phyloP scores from a whole-genome alignment of 225 moss, liverwort and hornwort genomes.

The Thuidium tamariscinum region DNA sequence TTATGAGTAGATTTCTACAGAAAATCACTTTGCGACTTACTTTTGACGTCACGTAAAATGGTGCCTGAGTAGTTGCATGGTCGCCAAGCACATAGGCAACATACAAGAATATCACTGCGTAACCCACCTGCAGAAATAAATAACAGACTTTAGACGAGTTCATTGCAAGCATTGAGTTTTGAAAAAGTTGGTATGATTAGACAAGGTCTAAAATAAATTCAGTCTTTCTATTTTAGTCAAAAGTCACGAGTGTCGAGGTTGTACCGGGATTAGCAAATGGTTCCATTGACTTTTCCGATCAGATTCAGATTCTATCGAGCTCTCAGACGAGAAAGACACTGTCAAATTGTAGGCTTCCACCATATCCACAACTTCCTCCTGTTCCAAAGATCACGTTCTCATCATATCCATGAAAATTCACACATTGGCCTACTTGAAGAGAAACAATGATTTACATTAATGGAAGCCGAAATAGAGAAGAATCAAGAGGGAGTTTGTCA shows the following conservation, averaged over 20 bases:
- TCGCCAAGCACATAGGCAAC: constrained; percentile 65
- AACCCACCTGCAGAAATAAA: constrained; percentile 52
- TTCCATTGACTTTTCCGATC: constrained; percentile 53
- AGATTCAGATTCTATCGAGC: constrained; percentile 65
- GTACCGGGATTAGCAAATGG: constrained; percentile 54
- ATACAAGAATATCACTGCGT: constrained; percentile 64
- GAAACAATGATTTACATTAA: neutral
- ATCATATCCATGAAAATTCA: neutral
- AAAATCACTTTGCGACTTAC: constrained; percentile 19
- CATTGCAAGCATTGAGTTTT: neutral
- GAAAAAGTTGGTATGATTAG: neutral
- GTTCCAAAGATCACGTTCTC: constrained; percentile 11
- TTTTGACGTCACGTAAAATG: constrained; percentile 74
- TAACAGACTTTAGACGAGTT: neutral
- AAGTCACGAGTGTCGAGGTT: neutral
- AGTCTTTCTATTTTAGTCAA: neutral
- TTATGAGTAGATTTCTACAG: neutral
- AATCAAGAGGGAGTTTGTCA: neutral
- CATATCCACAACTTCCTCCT: constrained; percentile 66
- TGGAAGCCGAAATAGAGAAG: neutral
- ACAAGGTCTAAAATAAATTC: neutral
- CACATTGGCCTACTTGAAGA: neutral
- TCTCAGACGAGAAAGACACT: constrained; percentile 72
- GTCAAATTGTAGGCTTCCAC: constrained; percentile 60
- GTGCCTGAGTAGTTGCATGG: constrained; percentile 30